A percentile compares a stretch with the other conserved stretches of the same genome.
Conservation (phyloP, 2,329 filamentous ascomycete species). For the Xylaria sp. region DNA sequence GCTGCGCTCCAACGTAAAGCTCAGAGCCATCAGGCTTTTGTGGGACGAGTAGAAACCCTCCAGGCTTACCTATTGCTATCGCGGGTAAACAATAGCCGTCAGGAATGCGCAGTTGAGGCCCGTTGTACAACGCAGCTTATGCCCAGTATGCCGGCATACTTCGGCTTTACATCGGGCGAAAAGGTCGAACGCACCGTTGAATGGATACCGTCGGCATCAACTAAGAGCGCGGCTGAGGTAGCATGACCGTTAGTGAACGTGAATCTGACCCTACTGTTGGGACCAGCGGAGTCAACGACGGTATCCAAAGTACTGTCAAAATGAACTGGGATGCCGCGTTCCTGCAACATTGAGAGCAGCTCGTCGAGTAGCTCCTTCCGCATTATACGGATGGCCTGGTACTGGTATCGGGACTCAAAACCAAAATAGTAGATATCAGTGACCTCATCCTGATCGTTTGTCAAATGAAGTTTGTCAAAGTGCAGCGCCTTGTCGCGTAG, state of each 20-base stretch:
- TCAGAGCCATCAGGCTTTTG: conserved; percentile 62
- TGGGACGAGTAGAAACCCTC: conserved; percentile 63
- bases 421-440: conserved; percentile 62
- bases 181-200: conserved; percentile 65
- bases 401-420: conserved; percentile 61
- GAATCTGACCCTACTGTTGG: conserved; percentile 55
- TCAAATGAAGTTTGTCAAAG: conserved; percentile 63
- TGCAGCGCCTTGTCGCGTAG: conserved; percentile 60
- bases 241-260: conserved; percentile 60
- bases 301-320: conserved; percentile 63
- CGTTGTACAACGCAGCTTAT: conserved; percentile 56
- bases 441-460: conserved; percentile 49
- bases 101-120: conserved; percentile 51
- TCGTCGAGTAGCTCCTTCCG: conserved; percentile 62
- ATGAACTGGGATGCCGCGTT: conserved; percentile 55
- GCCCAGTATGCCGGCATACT: conserved; percentile 56
- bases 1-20: conserved; percentile 40
- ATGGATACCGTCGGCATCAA: conserved; percentile 71
- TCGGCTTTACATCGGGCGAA: conserved; percentile 59
- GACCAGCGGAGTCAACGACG: conserved; percentile 49
- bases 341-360: conserved; percentile 56
- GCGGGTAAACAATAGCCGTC: conserved; percentile 55
- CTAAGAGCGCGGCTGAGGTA: conserved; percentile 56
- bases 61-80: conserved; percentile 56
- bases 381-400: conserved; percentile 65